phyloP scores from a whole-genome alignment of 2,329 filamentous ascomycete genomes.

The Orbilia ellipsospora region DNA sequence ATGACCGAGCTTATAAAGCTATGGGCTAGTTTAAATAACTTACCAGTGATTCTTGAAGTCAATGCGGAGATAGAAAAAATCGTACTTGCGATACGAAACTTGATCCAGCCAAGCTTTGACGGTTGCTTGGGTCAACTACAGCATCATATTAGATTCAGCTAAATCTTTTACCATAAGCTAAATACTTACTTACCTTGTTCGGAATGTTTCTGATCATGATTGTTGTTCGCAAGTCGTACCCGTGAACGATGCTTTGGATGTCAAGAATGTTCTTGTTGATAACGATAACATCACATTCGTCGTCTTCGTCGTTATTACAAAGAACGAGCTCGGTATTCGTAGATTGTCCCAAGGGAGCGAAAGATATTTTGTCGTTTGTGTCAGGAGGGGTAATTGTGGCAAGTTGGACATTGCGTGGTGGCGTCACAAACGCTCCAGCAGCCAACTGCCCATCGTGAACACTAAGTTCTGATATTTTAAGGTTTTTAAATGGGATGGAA shows the following conservation, averaged over 20 bases:
- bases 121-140: constrained; percentile 17
- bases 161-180: constrained; percentile 57
- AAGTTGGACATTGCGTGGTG: not conserved
- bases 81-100: constrained; percentile 82
- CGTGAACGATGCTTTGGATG: constrained; percentile 27
- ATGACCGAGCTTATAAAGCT: not conserved
- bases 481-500: not conserved
- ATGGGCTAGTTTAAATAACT: not conserved
- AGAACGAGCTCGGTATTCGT: too few species aligned
- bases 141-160: constrained; percentile 61
- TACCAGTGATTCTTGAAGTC: constrained; percentile 45
- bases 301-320: too few species aligned
- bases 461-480: not conserved
- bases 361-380: constrained; percentile 69
- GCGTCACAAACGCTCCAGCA: not conserved
- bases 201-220: constrained; percentile 94
- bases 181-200: constrained; percentile 75
- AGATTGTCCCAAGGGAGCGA: too few species aligned
- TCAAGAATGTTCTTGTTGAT: constrained; percentile 65
- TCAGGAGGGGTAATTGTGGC: not conserved
- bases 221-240: constrained; percentile 26
- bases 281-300: constrained; percentile 27
- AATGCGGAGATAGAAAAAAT: constrained; percentile 94
- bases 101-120: constrained; percentile 67
- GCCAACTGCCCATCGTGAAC: not conserved